A percentile compares a stretch with the other conserved stretches of the same genome.
These are phyloP conservation scores for Penicillium simplicissimum DNA, from an alignment of 495 filamentous ascomycete genomes.

Conservation along the genomic window DNA sequence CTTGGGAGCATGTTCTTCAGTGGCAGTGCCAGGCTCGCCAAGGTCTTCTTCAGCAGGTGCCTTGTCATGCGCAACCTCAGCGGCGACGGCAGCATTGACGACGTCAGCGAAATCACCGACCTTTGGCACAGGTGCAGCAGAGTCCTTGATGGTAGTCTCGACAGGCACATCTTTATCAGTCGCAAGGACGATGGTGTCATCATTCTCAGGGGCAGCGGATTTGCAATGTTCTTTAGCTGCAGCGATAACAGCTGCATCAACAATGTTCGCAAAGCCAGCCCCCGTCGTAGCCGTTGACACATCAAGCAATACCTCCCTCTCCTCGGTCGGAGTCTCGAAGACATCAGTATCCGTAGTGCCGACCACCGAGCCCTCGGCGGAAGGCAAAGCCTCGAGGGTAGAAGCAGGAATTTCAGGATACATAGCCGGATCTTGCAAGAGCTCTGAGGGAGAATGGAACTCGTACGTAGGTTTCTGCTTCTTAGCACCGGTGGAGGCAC, in stretches of 20 bases:
- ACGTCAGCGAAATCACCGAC: conserved; percentile 25
- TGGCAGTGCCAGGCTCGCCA: conserved; percentile 20
- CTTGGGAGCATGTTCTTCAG: conserved; percentile 16
- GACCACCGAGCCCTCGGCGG: conserved; percentile 39
- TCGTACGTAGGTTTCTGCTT: conserved; percentile 43
- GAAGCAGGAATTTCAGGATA: conserved; percentile 33
- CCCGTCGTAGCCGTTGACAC: neutral
- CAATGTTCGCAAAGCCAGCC: conserved; percentile 26
- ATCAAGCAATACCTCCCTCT: conserved; percentile 5
- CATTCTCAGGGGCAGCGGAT: neutral
- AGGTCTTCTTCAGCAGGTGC: neutral
- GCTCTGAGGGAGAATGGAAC: conserved; percentile 49
- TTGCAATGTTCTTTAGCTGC: conserved; percentile 17
- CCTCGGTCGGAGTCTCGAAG: conserved; percentile 25
- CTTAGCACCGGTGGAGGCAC: conserved; percentile 16
- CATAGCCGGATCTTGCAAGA: conserved; percentile 38
- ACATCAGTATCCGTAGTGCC: conserved; percentile 20
- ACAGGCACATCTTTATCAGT: neutral
- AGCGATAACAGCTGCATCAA: conserved; percentile 34
- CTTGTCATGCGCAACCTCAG: conserved; percentile 5
- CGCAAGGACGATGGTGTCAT: neutral
- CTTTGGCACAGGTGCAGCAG: neutral
- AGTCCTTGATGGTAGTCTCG: neutral
- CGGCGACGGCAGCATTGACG: conserved; percentile 32
- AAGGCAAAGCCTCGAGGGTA: conserved; percentile 32